Conservation (phyloP, 257 asterid genomes). For the Plantago elongata region DNA sequence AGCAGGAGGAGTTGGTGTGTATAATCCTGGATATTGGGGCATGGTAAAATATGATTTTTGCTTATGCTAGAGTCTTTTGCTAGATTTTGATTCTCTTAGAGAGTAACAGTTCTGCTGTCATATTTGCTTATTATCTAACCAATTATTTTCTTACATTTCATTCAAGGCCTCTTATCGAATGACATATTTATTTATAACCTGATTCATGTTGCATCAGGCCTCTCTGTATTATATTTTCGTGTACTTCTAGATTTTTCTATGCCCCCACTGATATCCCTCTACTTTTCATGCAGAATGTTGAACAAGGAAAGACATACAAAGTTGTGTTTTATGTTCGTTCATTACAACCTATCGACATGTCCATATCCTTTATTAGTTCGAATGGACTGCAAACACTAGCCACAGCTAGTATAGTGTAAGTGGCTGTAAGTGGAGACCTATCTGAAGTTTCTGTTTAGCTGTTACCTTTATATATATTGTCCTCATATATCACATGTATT, state of each 20-base stretch:
- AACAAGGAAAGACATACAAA: conserved; percentile 65
- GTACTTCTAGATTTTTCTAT: neutral
- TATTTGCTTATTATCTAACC: neutral
- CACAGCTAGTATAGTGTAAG: conserved; percentile 56
- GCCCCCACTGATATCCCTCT: neutral
- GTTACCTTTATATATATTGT: neutral
- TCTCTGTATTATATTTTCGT: neutral
- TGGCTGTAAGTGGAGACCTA: conserved; percentile 1
- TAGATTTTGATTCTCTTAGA: neutral
- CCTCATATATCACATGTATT: neutral
- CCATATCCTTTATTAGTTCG: conserved; percentile 63
- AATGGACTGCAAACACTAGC: conserved; percentile 59
- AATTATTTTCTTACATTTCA: neutral
- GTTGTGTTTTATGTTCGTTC: conserved; percentile 69
- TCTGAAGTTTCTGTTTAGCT: neutral
- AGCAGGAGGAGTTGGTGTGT: conserved; percentile 76
- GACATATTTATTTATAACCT: neutral
- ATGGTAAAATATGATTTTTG: conserved; percentile 48
- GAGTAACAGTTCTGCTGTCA: neutral
- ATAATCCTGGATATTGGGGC: conserved; percentile 95
- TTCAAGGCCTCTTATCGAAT: neutral
- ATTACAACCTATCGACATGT: conserved; percentile 39
- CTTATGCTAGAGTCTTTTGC: neutral
- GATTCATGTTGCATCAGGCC: neutral
- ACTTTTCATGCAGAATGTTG: conserved; percentile 60